phyloP scores from a whole-genome alignment of 2,329 filamentous ascomycete genomes.

The Fusarium bactridioides region DNA sequence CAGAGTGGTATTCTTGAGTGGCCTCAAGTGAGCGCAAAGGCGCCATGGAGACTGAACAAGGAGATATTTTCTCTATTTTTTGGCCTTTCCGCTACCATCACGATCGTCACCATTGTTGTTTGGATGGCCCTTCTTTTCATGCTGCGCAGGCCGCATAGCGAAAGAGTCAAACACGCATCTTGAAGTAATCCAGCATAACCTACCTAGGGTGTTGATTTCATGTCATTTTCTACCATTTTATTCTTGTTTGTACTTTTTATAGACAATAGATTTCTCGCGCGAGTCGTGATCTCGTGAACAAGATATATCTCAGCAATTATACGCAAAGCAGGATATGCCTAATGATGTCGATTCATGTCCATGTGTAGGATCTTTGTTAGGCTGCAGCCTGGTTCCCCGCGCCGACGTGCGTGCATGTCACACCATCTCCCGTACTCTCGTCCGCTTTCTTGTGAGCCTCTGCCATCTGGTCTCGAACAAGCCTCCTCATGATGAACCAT shows the following conservation, averaged over 20 bases:
- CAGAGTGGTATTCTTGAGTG: slow-evolving; percentile 29
- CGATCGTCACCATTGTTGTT: background rate
- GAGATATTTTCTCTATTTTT: slow-evolving; percentile 10
- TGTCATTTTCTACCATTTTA: background rate
- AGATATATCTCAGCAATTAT: background rate
- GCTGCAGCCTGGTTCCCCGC: background rate
- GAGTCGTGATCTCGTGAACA: background rate
- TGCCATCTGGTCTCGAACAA: background rate
- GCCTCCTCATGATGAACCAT: background rate
- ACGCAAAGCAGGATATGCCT: background rate
- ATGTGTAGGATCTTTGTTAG: background rate
- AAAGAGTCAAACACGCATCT: background rate
- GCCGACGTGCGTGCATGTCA: background rate
- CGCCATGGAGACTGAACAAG: background rate
- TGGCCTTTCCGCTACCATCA: background rate
- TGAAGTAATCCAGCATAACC: background rate
- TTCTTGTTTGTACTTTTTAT: background rate
- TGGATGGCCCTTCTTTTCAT: slow-evolving; percentile 6
- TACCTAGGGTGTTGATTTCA: background rate
- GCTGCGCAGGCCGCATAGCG: background rate
- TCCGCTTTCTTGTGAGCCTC: background rate
- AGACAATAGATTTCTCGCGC: background rate
- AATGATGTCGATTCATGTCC: background rate
- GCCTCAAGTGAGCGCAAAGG: background rate
- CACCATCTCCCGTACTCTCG: background rate